These are phyloP conservation scores for Cytospora paraplurivora DNA, from an alignment of 2,329 filamentous ascomycete genomes.

Conservation along the genomic window DNA sequence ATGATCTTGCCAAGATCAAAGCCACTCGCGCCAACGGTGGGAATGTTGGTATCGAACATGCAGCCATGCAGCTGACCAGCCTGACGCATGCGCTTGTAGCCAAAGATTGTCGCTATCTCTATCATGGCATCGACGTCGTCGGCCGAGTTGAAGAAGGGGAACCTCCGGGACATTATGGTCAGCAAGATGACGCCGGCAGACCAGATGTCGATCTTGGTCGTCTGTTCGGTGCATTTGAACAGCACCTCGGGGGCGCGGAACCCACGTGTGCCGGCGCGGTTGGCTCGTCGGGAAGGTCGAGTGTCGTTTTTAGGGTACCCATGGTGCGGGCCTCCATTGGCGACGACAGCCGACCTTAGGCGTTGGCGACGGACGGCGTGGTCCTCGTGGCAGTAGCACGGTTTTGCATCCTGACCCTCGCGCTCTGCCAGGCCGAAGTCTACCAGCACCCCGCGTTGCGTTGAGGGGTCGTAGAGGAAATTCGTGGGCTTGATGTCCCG, in stretches of 20 bases:
- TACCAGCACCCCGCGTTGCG: conserved; percentile 86
- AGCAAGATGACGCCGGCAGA: conserved; percentile 94
- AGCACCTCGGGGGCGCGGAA: conserved; percentile 96
- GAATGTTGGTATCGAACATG: conserved; percentile 89
- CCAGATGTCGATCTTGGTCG: conserved; percentile 94
- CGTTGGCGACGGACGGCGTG: conserved; percentile 62
- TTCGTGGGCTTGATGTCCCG: conserved; percentile 98
- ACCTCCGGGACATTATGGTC: conserved; percentile 88
- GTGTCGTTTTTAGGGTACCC: conserved; percentile 90
- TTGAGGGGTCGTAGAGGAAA: conserved; percentile 85
- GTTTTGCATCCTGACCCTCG: conserved; percentile 74
- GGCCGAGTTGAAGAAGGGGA: conserved; percentile 98
- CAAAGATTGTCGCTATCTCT: conserved; percentile 95
- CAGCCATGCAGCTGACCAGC: conserved; percentile 85
- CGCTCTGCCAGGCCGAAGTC: conserved; percentile 97
- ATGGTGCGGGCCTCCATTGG: conserved; percentile 53
- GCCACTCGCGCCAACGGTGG: conserved; percentile 82
- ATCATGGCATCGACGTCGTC: conserved; percentile 98
- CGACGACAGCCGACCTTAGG: conserved; percentile 60
- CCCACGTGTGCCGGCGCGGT: conserved; percentile 90
- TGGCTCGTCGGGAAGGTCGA: conserved; percentile 84
- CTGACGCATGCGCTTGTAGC: conserved; percentile 77
- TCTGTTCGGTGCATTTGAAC: conserved; percentile 95
- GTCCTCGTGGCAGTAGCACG: conserved; percentile 77
- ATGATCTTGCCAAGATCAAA: conserved; percentile 93